Base-by-base conservation (phyloP, 2,329 filamentous ascomycete genomes). In the Atkinsonella hypoxylon region DNA sequence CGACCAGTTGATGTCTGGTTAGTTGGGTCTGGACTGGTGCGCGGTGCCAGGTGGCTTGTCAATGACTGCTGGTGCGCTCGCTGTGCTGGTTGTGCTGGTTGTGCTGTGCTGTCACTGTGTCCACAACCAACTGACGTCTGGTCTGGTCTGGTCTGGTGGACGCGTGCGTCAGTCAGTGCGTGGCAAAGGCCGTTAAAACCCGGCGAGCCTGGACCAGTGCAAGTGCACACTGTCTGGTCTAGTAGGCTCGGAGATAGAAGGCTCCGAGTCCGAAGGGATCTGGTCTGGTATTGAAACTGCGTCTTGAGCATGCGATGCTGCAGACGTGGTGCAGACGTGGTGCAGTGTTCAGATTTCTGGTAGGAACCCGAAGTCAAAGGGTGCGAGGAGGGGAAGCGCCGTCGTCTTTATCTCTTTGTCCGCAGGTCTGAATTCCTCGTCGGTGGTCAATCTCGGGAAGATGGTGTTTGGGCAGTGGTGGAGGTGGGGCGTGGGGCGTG, bases 391-490 rank as follows among this genome's bases (percentile, higher is more conserved):
- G 50, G 45, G 22, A 40, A 18, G 22, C 26, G 15, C 39, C 45
- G 17, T 36, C 22, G 39, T 45, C 40, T 51, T 51, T 48, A 51
- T 48, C 45, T 47, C 22, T 51, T 44, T 45, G 43, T 52, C 40
- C 17, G 32, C 18, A 10, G 50, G 20, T 41, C 22, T 41, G 34
- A 17, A 12, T 40, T 30, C 9, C 15, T 15, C 38, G 47, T 15
- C 38, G 47, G 42, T 40, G 44, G 38, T 50, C 18, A 34, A 39
- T 44, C 38, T 36, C 18, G 42, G 47, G 45, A 44, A 39, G 51
- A 47, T 22, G 36, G 46, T 46, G 42, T 47, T 47, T 38, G 42
- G 42, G 20, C 18, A 22, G 32, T 12, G 41, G 17, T 36, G 40
- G 41, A 7, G 45, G n/a, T n/a, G n/a, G 34, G 45, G 36, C 17